Evolutionary conservation across 805 yeast species (phyloP).

Genomic region (Wickerhamiella galacta): DNA sequence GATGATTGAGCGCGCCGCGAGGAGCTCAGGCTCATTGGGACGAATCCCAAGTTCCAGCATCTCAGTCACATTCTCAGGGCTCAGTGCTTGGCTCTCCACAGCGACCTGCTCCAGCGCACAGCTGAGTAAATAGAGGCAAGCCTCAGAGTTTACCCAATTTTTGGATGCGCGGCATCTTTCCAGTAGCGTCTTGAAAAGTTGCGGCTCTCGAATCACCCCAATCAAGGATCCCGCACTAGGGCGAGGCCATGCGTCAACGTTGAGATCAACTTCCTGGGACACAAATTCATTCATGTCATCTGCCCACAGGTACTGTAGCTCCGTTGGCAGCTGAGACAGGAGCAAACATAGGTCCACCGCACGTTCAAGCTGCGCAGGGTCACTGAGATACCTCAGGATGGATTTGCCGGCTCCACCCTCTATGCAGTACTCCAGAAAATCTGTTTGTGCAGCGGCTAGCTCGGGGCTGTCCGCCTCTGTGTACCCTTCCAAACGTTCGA

Average conservation of each 20-base stretch:
- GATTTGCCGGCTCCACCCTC: conserved; percentile 3
- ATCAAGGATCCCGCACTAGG: conserved; percentile 44
- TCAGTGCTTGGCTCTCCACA: conserved; percentile 6
- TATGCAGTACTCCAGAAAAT: conserved; percentile 7
- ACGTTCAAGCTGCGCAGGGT: conserved; percentile 4
- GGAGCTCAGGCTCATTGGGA: conserved; percentile 5
- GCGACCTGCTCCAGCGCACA: conserved; percentile 11
- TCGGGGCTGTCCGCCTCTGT: not conserved
- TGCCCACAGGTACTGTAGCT: conserved; percentile 30
- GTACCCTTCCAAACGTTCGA: not conserved
- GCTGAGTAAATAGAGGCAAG: conserved; percentile 10
- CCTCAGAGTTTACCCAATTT: conserved; percentile 8
- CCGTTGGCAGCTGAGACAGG: conserved; percentile 29
- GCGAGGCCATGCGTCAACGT: conserved; percentile 38
- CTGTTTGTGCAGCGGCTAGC: conserved; percentile 6
- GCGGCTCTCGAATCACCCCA: conserved; percentile 28
- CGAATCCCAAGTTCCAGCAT: not conserved
- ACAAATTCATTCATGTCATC: conserved; percentile 55
- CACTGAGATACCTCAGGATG: not conserved
- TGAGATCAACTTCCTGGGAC: conserved; percentile 56
- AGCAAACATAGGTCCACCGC: conserved; percentile 18
- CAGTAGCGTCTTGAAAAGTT: conserved; percentile 6
- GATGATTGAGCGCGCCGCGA: conserved; percentile 12
- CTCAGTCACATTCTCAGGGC: conserved; percentile 1
- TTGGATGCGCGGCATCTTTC: conserved; percentile 3